Evolutionary conservation across 176 grass and related monocot genomes (phyloP).

Genomic region (Hordeum marinum): DNA sequence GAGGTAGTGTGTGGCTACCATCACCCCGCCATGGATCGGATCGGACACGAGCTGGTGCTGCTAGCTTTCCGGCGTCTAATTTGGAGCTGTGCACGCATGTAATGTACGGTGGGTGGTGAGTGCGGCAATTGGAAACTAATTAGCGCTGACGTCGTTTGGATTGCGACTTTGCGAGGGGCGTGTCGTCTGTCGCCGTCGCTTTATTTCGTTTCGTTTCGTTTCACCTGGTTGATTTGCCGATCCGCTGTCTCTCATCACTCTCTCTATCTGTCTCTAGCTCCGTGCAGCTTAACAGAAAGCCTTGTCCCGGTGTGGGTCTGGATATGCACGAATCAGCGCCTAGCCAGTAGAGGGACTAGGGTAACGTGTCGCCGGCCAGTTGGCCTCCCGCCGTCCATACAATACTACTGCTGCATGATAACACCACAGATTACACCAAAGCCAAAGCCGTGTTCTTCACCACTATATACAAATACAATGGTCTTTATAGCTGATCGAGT

Average conservation of each 20-base stretch:
- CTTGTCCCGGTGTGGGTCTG: not conserved
- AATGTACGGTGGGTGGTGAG: not conserved
- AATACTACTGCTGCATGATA: too few species aligned
- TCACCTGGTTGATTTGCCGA: slow-evolving; percentile 19
- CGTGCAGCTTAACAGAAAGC: not conserved
- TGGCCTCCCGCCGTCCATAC: not conserved
- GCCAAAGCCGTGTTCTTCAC: too few species aligned
- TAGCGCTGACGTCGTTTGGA: slow-evolving; percentile 6
- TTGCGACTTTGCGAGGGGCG: not conserved
- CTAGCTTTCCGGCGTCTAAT: not conserved
- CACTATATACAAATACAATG: too few species aligned
- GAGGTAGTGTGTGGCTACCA: not conserved
- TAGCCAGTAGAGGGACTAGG: not conserved
- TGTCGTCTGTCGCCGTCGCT: slow-evolving; percentile 14
- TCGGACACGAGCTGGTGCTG: not conserved
- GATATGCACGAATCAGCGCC: not conserved
- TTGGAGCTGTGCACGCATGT: not conserved
- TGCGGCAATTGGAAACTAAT: not conserved
- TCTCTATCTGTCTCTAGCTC: slow-evolving; percentile 9
- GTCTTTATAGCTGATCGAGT: too few species aligned
- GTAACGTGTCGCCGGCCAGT: slow-evolving; percentile 8
- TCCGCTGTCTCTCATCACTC: slow-evolving; percentile 44
- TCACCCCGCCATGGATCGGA: slow-evolving; percentile 30
- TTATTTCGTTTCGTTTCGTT: slow-evolving; percentile 18
- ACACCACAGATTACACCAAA: not conserved